Base-by-base conservation (phyloP, 352 stramenopile genomes). In the Globisporangium nunn region DNA sequence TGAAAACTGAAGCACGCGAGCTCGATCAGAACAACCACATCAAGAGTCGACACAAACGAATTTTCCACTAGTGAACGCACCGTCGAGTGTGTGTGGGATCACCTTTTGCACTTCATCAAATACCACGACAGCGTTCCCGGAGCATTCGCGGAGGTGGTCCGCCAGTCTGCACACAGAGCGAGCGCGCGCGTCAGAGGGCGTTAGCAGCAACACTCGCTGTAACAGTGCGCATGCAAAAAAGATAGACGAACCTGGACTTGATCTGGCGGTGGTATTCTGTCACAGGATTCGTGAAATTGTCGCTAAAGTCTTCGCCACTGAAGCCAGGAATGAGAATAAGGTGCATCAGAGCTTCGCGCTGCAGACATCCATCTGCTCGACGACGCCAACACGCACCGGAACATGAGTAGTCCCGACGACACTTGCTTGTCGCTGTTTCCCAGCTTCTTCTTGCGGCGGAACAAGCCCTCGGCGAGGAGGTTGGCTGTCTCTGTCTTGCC, bases 71-170 rank as follows among this genome's bases (percentile, higher is more conserved):
- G 45, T 6, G 65, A 56, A 29, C 62, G n/a, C 68, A 90, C 80
- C 85, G 49, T 96, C 87, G 14, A 96, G 74, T 1, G 88, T 96
- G 49, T 93, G 84, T 10, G 87, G 87, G 52, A 96, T 87, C 56
- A 94, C 84, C 62, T 96, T 97, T 56, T 97, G 87, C 30, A 97
- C 80, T 75, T 97, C 88, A 56, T 97, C 88, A 50, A 97, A 95
- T 33, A 97, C 69, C 29, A 97, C 81, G 10, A 97, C 77, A 3
- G 85, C 87, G 61, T 95, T 92, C 23, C 88, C 88, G 18, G 71
- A 87, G 64, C 87, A 96, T 37, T 78, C 63, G 28, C 82, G 67
- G 44, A 97, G 70, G 56, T 95, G 84, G 33, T 93, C 78, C 10
- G 76, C 81, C 17, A 95, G 64, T 69, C 81, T 91, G 40, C 50